Evolutionary conservation across 225 moss, liverwort and hornwort genomes (phyloP).

Genomic region (Physcomitrellopsis africana): DNA sequence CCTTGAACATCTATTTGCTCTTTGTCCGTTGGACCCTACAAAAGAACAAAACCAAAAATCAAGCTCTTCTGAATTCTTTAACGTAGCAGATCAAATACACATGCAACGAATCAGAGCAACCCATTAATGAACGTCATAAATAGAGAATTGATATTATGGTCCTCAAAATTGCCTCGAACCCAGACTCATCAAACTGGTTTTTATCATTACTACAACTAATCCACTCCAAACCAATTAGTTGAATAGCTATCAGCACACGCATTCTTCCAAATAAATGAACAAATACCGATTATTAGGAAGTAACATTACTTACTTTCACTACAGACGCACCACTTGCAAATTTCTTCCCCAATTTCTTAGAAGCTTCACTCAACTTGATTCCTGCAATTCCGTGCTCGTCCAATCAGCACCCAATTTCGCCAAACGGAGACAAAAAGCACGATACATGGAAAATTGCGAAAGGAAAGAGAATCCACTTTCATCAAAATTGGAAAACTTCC

Average conservation of each 20-base stretch:
- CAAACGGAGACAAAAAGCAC: no score
- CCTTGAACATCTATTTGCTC: slow-evolving; percentile 99
- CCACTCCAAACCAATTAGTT: neutral
- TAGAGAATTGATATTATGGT: no score
- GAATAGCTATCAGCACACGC: neutral
- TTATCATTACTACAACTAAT: neutral
- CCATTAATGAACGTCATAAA: neutral
- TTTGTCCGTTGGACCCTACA: slow-evolving; percentile 97
- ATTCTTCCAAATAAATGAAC: neutral
- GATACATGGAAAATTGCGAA: no score
- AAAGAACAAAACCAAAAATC: slow-evolving; percentile 13
- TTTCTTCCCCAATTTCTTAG: slow-evolving; percentile 98
- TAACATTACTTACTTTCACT: slow-evolving; percentile 70
- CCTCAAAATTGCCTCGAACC: neutral
- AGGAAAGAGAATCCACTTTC: no score
- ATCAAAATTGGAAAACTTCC: no score
- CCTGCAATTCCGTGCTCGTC: slow-evolving; percentile 47
- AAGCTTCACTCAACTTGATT: slow-evolving; percentile 96
- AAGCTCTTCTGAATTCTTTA: slow-evolving; percentile 18
- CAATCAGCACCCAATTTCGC: neutral
- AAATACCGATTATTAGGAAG: neutral
- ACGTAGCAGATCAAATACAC: neutral
- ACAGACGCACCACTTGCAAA: slow-evolving; percentile 99
- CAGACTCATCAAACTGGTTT: neutral
- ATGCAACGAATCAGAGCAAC: neutral